Conservation (phyloP, 257 asterid species). For the Gynochthodes officinalis region DNA sequence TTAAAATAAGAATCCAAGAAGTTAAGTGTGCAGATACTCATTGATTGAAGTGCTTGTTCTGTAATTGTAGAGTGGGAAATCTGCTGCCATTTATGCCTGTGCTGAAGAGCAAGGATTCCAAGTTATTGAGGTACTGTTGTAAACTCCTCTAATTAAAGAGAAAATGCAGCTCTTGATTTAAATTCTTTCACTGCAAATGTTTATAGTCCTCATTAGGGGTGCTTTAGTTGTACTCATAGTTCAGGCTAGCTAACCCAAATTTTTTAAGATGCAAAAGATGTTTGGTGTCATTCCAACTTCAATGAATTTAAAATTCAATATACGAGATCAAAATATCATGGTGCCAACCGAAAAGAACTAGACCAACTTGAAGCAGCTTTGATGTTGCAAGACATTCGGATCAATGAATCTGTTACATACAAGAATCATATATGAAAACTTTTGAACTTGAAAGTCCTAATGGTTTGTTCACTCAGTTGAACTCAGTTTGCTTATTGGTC, state of each 20-base stretch:
- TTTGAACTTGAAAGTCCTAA: not conserved
- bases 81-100: constrained; percentile 97
- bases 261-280: no score
- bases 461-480: not conserved
- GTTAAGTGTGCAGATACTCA: not conserved
- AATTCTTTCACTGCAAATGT: not conserved
- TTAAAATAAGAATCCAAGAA: not conserved
- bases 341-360: not conserved
- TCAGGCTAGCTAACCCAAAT: not conserved
- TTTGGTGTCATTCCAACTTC: not conserved
- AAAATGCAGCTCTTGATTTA: not conserved
- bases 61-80: constrained; percentile 82
- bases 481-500: not conserved
- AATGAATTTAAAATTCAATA: not conserved
- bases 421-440: not conserved
- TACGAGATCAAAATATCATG: not conserved
- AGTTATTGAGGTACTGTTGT: constrained; percentile 73
- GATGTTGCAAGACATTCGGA: not conserved
- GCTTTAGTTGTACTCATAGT: not conserved
- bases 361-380: not conserved
- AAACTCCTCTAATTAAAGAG: not conserved
- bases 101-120: constrained; percentile 96
- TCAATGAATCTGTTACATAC: not conserved
- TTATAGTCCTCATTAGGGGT: not conserved
- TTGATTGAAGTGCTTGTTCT: constrained; percentile 20